Evolutionary conservation across 306 rosid species (phyloP).

Genomic region (Betula pendula): DNA sequence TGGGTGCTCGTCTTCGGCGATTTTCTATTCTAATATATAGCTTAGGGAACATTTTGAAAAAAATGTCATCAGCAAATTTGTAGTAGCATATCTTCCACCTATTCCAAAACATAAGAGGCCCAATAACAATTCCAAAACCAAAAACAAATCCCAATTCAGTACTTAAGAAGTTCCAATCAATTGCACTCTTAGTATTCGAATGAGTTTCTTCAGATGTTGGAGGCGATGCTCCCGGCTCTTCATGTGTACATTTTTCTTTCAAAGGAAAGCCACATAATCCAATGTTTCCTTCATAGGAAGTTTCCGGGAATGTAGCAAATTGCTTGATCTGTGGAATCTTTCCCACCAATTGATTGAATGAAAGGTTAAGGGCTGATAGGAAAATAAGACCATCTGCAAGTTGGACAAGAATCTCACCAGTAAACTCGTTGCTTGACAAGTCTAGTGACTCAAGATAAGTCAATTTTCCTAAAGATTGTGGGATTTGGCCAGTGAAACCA

Average conservation of each 20-base stretch:
- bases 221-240: neutral
- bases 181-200: neutral
- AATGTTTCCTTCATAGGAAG: slow-evolving; percentile 36
- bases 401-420: slow-evolving; percentile 21
- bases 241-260: neutral
- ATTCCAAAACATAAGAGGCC: slow-evolving; percentile 16
- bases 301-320: slow-evolving; percentile 30
- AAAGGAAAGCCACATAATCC: slow-evolving; percentile 39
- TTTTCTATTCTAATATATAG: slow-evolving; percentile 21
- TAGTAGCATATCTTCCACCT: slow-evolving; percentile 31
- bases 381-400: too few relatives aligned
- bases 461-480: slow-evolving; percentile 33
- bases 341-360: slow-evolving; percentile 14
- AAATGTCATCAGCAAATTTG: slow-evolving; percentile 13
- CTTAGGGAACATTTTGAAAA: slow-evolving; percentile 20
- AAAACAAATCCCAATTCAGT: neutral
- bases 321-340: slow-evolving; percentile 39
- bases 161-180: slow-evolving; percentile 32
- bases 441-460: slow-evolving; percentile 41
- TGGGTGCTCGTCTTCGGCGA: neutral
- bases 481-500: slow-evolving; percentile 30
- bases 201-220: neutral
- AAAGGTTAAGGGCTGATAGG: too few relatives aligned
- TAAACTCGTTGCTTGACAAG: slow-evolving; percentile 2
- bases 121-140: slow-evolving; percentile 30